These are phyloP conservation scores for Aspergillus sparsus DNA, from an alignment of 495 filamentous ascomycete genomes.

Conservation along the genomic window DNA sequence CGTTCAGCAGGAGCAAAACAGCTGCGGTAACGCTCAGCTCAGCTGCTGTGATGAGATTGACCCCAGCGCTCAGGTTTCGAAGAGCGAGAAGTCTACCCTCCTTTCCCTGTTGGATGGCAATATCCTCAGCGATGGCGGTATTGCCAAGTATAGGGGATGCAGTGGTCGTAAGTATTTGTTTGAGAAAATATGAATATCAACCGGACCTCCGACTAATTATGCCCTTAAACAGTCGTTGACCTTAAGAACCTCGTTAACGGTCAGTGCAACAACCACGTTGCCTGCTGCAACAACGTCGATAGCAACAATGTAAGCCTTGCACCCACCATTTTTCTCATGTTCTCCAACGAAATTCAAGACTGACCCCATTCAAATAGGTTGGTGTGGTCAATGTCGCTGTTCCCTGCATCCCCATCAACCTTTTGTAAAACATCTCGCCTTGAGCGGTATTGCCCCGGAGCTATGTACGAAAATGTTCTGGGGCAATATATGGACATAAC, in stretches of 20 bases:
- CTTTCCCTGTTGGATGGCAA: slow-evolving; percentile 20
- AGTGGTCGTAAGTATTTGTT: slow-evolving; percentile 2
- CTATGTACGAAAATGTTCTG: not conserved
- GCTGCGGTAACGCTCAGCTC: slow-evolving; percentile 46
- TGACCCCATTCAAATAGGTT: slow-evolving; percentile 21
- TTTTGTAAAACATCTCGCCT: slow-evolving; percentile 36
- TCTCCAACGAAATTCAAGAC: not conserved
- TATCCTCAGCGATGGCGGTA: slow-evolving; percentile 1
- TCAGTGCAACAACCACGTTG: slow-evolving; percentile 52
- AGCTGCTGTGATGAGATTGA: slow-evolving; percentile 43
- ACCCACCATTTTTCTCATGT: not conserved
- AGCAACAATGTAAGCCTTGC: slow-evolving; percentile 30
- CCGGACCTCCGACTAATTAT: not conserved
- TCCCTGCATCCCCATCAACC: slow-evolving; percentile 44
- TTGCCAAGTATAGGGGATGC: slow-evolving; percentile 7
- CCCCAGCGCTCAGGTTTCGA: slow-evolving; percentile 19
- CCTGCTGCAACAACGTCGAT: slow-evolving; percentile 47
- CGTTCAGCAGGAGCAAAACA: slow-evolving; percentile 41
- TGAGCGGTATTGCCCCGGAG: not conserved
- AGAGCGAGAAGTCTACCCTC: slow-evolving; percentile 21
- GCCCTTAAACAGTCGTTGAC: slow-evolving; percentile 29
- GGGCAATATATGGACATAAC: not conserved
- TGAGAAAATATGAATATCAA: not conserved
- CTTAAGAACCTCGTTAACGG: slow-evolving; percentile 38
- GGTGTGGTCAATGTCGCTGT: slow-evolving; percentile 47